These are phyloP conservation scores for Nemania serpens DNA, from an alignment of 2,329 filamentous ascomycete genomes.

Conservation along the genomic window DNA sequence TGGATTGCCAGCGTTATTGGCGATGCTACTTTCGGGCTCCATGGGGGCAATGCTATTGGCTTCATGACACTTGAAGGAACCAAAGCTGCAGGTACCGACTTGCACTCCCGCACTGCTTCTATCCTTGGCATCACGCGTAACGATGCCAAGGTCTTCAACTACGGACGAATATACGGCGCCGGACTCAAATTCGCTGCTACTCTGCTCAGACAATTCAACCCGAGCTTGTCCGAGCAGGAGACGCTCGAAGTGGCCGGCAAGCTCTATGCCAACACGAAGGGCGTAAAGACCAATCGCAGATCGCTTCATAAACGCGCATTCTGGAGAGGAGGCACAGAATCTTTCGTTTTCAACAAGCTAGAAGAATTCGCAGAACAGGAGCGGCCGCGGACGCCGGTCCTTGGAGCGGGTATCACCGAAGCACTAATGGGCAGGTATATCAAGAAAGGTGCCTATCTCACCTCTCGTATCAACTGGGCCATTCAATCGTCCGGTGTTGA, in stretches of 20 bases:
- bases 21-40: constrained; percentile 91
- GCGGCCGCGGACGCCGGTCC: constrained; percentile 83
- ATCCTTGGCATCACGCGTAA: constrained; percentile 95
- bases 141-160: constrained; percentile 97
- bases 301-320: constrained; percentile 75
- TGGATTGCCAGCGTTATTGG: constrained; percentile 98
- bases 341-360: constrained; percentile 96
- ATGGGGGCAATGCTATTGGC: constrained; percentile 94
- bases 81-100: constrained; percentile 89
- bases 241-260: constrained; percentile 76
- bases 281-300: constrained; percentile 79
- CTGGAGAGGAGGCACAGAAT: constrained; percentile 96
- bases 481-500: constrained; percentile 98
- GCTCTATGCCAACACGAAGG: constrained; percentile 89
- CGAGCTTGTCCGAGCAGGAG: constrained; percentile 76
- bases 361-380: constrained; percentile 98
- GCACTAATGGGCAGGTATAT: constrained; percentile 88
- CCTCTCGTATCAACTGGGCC: constrained; percentile 97
- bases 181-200: constrained; percentile 92
- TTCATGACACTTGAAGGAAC: constrained; percentile 99
- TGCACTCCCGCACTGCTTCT: constrained; percentile 89
- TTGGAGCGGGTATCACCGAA: constrained; percentile 95
- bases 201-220: constrained; percentile 91
- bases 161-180: constrained; percentile 97
- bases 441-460: constrained; percentile 89